A percentile compares a stretch with the other conserved stretches of the same genome.
These are phyloP conservation scores for Corymbia maculata DNA, from an alignment of 345 rosid genomes.

Conservation along the genomic window DNA sequence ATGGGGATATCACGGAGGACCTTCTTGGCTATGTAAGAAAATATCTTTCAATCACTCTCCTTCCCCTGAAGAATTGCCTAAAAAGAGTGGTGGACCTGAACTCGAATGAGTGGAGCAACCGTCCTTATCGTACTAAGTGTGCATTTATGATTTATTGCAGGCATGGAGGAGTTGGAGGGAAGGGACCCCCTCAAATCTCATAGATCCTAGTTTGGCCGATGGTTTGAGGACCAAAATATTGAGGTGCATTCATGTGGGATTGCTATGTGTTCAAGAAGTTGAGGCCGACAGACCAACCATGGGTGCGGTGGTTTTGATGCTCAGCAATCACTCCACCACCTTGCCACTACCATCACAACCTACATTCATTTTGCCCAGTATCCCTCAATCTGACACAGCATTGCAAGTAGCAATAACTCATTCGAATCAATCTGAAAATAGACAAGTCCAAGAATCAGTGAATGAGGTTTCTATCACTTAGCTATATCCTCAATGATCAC, in stretches of 20 bases:
- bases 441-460: background rate
- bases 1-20: background rate
- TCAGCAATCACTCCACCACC: background rate
- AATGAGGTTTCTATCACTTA: background rate
- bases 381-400: background rate
- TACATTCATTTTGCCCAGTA: background rate
- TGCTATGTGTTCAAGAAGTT: background rate
- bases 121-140: background rate
- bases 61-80: fast-evolving
- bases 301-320: background rate
- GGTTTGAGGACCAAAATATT: background rate
- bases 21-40: background rate
- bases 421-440: background rate
- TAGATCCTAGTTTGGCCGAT: background rate
- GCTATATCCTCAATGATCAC: background rate
- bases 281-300: background rate
- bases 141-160: background rate
- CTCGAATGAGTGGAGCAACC: background rate
- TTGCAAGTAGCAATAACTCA: background rate
- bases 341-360: background rate
- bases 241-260: background rate
- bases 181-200: background rate
- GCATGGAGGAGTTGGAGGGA: background rate
- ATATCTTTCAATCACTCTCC: background rate
- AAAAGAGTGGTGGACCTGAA: background rate